Base-by-base conservation (phyloP, 176 grass and related monocot genomes). In the Oryza rufipogon region DNA sequence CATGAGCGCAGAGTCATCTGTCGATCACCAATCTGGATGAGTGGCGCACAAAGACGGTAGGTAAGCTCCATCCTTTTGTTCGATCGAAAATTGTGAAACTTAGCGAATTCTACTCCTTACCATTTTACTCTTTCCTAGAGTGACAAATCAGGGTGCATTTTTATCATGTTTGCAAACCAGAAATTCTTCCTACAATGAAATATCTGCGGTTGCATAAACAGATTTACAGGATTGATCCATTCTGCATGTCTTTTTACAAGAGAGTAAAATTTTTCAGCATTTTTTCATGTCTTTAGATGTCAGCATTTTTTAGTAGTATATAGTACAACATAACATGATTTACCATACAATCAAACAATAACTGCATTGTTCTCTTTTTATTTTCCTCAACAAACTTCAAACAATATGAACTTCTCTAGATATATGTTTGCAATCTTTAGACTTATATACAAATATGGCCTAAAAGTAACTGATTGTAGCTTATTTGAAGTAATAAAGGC, bases 1-100 rank as follows among this genome's bases (percentile, higher is more conserved):
- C 64, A 23, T 70, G 1, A 41, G 25, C 79, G 84, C 70, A 90
- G 88, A 79, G 84, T 75, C 80, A 87, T 80, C 39, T 90, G 10
- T 15, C 84, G 10, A 87, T 75, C 47, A 84, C 84, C 17, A 80
- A 90, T 87, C 80, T 90, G 48, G 84, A 90, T 33, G 75, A 87
- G 30, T 87, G 84, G 84, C 41, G 70, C 80, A 74, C 89, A 90
- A 83, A 87, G 70, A 75, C 70, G 84, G 88, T 90, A 87, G 88
- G 88, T 90, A 90, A 90, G 84, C 84, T 86, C 84, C 75, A 56
- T 52, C 75, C 3, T 79, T 54, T 38, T 63, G 42, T 36, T 81
- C 52, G 1, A 19, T 14, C 5, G 1, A 26, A 75, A 66, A 61
- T 61, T 61, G 20, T 7, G 16, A 7, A 19, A 16, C 9, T 54